A percentile compares a stretch with the other conserved stretches of the same genome.
Conservation (phyloP, 2,329 filamentous ascomycete species). For the Aspergillus felis region DNA sequence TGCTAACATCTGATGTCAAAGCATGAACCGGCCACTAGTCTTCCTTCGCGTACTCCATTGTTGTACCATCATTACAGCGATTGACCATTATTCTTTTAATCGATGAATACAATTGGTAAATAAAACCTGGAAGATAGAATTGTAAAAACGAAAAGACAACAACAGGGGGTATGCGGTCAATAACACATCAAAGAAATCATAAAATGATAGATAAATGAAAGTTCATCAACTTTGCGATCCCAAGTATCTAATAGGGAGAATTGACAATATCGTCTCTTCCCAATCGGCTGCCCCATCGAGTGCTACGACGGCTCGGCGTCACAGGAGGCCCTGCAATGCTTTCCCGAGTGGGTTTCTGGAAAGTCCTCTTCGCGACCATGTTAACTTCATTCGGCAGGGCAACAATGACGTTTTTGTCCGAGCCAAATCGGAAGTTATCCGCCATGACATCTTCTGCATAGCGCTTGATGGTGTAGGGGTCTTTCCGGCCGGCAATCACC, state of each 20-base stretch:
- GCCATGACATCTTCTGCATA: conserved; percentile 95
- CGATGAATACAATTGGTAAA: no score
- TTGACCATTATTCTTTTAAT: neutral
- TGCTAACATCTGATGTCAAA: neutral
- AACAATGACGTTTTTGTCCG: conserved; percentile 96
- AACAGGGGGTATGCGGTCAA: conserved; percentile 28
- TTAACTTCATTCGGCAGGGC: conserved; percentile 96
- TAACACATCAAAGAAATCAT: conserved; percentile 7
- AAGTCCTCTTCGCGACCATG: conserved; percentile 83
- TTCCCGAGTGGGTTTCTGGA: conserved; percentile 86
- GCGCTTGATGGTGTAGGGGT: conserved; percentile 93
- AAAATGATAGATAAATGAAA: conserved; percentile 13
- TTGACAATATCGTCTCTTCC: conserved; percentile 82
- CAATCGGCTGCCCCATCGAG: conserved; percentile 44
- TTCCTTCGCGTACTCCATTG: neutral
- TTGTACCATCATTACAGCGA: neutral
- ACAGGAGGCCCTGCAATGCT: conserved; percentile 68
- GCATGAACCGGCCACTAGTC: neutral
- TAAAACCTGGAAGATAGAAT: neutral
- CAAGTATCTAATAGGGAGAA: conserved; percentile 51
- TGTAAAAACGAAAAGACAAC: conserved; percentile 7
- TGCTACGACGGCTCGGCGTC: conserved; percentile 42
- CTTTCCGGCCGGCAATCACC: conserved; percentile 72
- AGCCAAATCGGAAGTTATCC: conserved; percentile 96
- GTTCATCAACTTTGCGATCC: conserved; percentile 2